Base-by-base conservation (phyloP, 805 yeast genomes). In the Pichia kluyveri region DNA sequence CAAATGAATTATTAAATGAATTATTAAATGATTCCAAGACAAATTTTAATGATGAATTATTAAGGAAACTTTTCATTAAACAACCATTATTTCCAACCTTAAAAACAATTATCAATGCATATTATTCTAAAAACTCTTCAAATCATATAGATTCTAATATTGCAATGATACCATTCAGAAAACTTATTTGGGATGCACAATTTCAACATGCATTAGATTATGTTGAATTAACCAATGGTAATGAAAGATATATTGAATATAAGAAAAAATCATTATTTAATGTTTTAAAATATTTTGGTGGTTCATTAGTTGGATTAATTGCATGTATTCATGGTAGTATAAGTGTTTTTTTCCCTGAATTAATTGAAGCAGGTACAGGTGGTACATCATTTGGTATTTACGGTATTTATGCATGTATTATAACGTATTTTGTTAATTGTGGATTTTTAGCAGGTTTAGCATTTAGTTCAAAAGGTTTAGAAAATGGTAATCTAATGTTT, bases 121-220 rank as follows among this genome's bases (percentile, higher is more conserved):
- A 51, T 42, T 60, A 64, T 46, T 41, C 49, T n/a, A 55, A 52
- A 43, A 53, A 58, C 42, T 42, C 54, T 7, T 49, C 47, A 8
- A 39, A 18, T 1, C 48, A 43, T 37, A 68, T 79, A 10, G 67
- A 66, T 10, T 62, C 64, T 43, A 60, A 63, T 0, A 58, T 65
- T 0, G 79, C 83, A 4, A 69, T 81, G 67, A 73, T 83, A n/a
- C 85, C 89, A 4, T 76, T 84, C 51, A 61, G 90, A 18, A 61
- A 71, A 40, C 69, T 80, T n/a, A 60, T 83, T 2, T 80, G 71
- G 63, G 70, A 76, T 51, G 83, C 79, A 1, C 79, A 82, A 43
- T 69, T 81, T 50, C 69, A 71, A 28, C 68, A 69, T 40, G 86
- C 89, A 0, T 61, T 83, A 38, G 69, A 70, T 42, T 61, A 83